Base-by-base conservation (phyloP, 805 yeast species). In the Huiozyma sinensis region DNA sequence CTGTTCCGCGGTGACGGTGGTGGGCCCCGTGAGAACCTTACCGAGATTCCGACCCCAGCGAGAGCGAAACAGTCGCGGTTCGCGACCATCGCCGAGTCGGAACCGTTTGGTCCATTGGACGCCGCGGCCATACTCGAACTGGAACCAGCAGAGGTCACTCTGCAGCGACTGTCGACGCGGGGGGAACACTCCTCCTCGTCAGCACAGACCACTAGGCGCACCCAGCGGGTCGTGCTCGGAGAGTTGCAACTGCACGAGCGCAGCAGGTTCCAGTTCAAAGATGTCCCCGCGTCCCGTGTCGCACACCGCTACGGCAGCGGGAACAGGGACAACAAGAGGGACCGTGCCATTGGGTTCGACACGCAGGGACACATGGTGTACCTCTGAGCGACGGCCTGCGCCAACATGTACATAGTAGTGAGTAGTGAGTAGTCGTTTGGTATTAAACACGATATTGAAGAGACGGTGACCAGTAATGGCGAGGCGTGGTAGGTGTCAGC, bases 61-160 rank as follows among this genome's bases (percentile, higher is more conserved):
- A 85, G 82, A 65, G 83, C 95, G 2, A 70, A 81, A 50, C 79
- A 78, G 50, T 86, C 94, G 50, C 72, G 90, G 51, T 89, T 89
- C 69, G 66, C 86, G 59, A 83, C 95, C 9, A 81, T 90, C 61
- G 90, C 95, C 7, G 98, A 90, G 66, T 80, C 88, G 28, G 95
- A 88, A 67, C 95, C 95, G 7, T 89, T 90, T 61, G 96, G 96
- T 6, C 95, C 97, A 5, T 73, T 88, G 6, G 97, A 92, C 59
- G 97, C 98, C 10, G 96, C 98, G 41, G 70, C 78, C 45, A 75
- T 83, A 35, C 76, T 86, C 50, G 88, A 75, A 37, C 71, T 90
- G 50, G 89, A 85, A 61, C 95, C 95, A n/a, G 97, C 97, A 29
- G 75, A 78, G 40, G 77, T 72, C 33, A 83, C 92, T 3, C 71